Conservation (phyloP, 805 yeast genomes). For the Metschnikowia shivogae region DNA sequence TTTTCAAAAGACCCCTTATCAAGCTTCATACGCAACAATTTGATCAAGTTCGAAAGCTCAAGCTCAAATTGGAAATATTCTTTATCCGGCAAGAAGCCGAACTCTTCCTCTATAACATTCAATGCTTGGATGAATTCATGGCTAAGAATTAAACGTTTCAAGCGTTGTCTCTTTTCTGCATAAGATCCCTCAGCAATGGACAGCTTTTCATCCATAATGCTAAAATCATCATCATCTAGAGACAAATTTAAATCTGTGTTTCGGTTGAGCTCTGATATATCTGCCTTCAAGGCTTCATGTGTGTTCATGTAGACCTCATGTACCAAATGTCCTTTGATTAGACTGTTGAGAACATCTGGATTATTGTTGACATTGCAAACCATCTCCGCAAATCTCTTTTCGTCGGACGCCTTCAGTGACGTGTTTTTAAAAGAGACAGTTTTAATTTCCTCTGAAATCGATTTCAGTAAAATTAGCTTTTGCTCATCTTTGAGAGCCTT, state of each 20-base stretch:
- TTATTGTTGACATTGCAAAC: slow-evolving; percentile 26
- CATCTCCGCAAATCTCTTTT: slow-evolving; percentile 16
- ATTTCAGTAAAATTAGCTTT: slow-evolving; percentile 1
- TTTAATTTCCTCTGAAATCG: slow-evolving; percentile 8
- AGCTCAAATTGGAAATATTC: slow-evolving; percentile 23
- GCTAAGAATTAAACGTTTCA: slow-evolving; percentile 6
- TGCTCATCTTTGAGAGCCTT: slow-evolving; percentile 35
- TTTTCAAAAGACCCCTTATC: slow-evolving; percentile 18
- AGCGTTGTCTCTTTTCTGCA: slow-evolving; percentile 5
- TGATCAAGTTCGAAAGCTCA: slow-evolving; percentile 22
- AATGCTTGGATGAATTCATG: slow-evolving; percentile 9
- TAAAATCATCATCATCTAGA: background rate
- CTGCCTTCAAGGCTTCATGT: slow-evolving; percentile 30
- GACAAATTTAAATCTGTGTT: slow-evolving; percentile 9
- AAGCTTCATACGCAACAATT: slow-evolving; percentile 21
- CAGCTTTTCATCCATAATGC: background rate
- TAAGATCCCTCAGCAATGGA: slow-evolving; percentile 1
- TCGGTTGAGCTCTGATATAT: slow-evolving; percentile 23
- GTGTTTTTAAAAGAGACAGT: background rate
- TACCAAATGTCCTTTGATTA: slow-evolving; percentile 36
- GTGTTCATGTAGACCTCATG: slow-evolving; percentile 39
- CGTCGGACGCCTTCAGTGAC: background rate
- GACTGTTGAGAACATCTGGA: slow-evolving; percentile 24
- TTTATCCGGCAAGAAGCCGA: slow-evolving; percentile 1
- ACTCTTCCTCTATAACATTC: slow-evolving; percentile 4